These are phyloP conservation scores for Geranium incanum DNA, from an alignment of 441 rosid species.

Conservation along the genomic window DNA sequence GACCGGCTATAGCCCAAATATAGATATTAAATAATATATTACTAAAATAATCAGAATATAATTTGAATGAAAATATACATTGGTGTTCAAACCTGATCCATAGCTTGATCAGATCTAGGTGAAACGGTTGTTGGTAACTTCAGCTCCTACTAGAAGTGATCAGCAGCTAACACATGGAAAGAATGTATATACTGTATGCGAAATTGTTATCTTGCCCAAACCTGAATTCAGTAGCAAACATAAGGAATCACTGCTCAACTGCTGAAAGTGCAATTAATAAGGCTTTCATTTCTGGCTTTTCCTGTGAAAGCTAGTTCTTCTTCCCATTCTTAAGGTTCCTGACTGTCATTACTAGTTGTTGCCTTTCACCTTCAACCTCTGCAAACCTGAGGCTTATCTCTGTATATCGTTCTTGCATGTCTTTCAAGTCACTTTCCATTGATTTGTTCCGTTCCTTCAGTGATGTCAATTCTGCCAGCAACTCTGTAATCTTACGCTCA, in stretches of 20 bases:
- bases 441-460: slow-evolving; percentile 4
- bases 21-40: background rate
- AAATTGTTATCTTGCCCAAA: slow-evolving; percentile 16
- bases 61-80: background rate
- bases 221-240: slow-evolving; percentile 4
- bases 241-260: slow-evolving; percentile 20
- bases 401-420: background rate
- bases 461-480: slow-evolving; percentile 36
- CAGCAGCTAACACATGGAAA: background rate
- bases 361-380: background rate
- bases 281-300: slow-evolving; percentile 42
- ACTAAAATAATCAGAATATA: background rate
- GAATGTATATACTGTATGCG: slow-evolving; percentile 3
- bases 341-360: background rate
- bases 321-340: background rate
- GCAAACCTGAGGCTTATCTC: slow-evolving; percentile 2
- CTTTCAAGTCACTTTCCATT: background rate
- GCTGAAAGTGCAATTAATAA: slow-evolving; percentile 15
- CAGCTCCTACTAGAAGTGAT: slow-evolving; percentile 5
- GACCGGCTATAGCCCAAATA: background rate
- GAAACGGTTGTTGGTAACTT: slow-evolving; percentile 1
- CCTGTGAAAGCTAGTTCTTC: slow-evolving; percentile 4
- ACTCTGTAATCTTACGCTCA: slow-evolving; percentile 28
- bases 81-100: background rate
- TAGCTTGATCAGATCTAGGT: background rate